phyloP scores from a whole-genome alignment of 148 eudicot species.

The Heliosperma pusillum region DNA sequence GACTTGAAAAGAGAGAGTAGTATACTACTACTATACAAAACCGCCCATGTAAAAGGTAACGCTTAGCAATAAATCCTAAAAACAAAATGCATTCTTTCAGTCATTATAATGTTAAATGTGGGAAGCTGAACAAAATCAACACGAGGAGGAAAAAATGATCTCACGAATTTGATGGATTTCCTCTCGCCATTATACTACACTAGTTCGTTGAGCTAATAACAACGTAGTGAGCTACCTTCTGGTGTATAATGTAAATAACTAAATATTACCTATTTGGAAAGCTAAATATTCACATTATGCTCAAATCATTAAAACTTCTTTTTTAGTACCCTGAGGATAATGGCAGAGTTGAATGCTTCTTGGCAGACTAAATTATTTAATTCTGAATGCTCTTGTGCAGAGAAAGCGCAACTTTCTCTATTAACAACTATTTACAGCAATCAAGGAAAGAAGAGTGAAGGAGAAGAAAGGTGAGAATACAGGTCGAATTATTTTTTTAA shows the following conservation, averaged over 20 bases:
- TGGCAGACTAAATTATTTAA: not conserved
- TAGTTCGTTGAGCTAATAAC: not conserved
- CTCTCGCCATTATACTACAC: not conserved
- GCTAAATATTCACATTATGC: too few relatives aligned
- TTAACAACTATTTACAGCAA: not conserved
- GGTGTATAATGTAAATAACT: too few relatives aligned
- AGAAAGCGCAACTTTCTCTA: not conserved
- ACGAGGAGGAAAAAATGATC: not conserved
- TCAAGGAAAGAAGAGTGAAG: not conserved
- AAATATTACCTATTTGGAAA: too few relatives aligned
- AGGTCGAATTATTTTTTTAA: not conserved
- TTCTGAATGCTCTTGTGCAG: not conserved
- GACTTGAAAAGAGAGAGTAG: too few relatives aligned
- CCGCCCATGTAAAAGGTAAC: too few relatives aligned
- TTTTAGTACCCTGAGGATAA: too few relatives aligned
- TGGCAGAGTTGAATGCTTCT: not conserved
- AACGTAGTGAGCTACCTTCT: too few relatives aligned
- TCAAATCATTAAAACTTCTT: too few relatives aligned
- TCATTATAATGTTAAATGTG: not conserved
- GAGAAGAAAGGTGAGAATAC: constrained; percentile 1
- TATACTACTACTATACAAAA: not conserved
- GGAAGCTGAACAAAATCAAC: not conserved
- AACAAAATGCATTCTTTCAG: not conserved
- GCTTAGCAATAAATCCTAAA: not conserved
- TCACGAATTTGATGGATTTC: not conserved